Evolutionary conservation across 208 protist species (phyloP).

Genomic region (Crithidia sp.): DNA sequence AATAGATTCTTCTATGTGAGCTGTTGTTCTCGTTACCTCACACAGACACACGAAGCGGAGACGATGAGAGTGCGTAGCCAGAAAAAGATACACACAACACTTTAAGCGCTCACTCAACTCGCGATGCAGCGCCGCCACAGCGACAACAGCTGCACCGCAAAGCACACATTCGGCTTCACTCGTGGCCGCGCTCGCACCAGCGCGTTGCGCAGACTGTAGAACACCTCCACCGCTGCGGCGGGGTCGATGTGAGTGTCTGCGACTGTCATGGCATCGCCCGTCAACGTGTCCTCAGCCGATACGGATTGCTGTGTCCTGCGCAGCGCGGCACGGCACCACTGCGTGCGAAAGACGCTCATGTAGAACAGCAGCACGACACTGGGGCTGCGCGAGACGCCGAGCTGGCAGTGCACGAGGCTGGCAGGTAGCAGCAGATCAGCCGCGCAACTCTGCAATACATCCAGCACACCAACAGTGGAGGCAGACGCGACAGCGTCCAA

Average conservation of each 20-base stretch:
- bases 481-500: too few relatives aligned
- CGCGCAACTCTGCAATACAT: background rate
- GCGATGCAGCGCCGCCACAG: constrained; percentile 41
- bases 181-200: constrained; percentile 49
- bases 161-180: constrained; percentile 74
- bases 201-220: constrained; percentile 38
- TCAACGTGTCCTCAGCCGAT: too few relatives aligned
- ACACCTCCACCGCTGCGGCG: constrained; percentile 8
- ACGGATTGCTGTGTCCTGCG: too few relatives aligned
- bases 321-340: constrained; percentile 5
- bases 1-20: too few relatives aligned
- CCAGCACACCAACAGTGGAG: background rate
- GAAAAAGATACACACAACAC: too few relatives aligned
- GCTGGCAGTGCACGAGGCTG: constrained; percentile 80
- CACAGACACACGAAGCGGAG: too few relatives aligned
- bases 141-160: constrained; percentile 59
- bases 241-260: background rate
- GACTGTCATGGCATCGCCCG: too few relatives aligned
- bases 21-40: too few relatives aligned
- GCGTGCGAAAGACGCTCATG: constrained; percentile 17
- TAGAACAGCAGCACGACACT: constrained; percentile 67
- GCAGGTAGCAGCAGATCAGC: constrained; percentile 23
- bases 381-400: constrained; percentile 79
- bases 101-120: background rate
- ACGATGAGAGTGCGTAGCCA: too few relatives aligned